A percentile compares a stretch with the other conserved stretches of the same genome.
These are phyloP conservation scores for Vanderwaltozyma tropicalis DNA, from an alignment of 805 yeast species.

Conservation along the genomic window DNA sequence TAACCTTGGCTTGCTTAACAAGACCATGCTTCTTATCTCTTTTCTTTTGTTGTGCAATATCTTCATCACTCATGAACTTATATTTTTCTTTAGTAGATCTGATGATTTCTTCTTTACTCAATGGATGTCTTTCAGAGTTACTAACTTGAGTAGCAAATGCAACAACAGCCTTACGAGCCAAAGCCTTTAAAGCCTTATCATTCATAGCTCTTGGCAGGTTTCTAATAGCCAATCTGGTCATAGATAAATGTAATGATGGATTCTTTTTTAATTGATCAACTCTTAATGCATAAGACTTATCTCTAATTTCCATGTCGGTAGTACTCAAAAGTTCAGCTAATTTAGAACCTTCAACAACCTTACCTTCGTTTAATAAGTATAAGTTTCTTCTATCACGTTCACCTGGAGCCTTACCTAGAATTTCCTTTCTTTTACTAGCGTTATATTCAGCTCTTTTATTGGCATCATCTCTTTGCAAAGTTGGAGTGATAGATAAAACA, in stretches of 20 bases:
- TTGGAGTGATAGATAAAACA: constrained; percentile 68
- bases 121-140: constrained; percentile 62
- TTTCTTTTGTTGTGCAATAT: constrained; percentile 33
- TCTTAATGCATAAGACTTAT: constrained; percentile 74
- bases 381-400: constrained; percentile 78
- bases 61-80: constrained; percentile 31
- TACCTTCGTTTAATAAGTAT: constrained; percentile 86
- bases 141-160: constrained; percentile 86
- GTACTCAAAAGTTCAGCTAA: constrained; percentile 58
- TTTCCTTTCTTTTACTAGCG: constrained; percentile 60
- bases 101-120: constrained; percentile 77
- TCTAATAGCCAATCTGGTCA: constrained; percentile 90
- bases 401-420: constrained; percentile 68
- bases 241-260: constrained; percentile 83
- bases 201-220: constrained; percentile 90
- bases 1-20: constrained; percentile 85
- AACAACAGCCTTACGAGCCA: constrained; percentile 91
- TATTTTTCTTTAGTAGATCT: constrained; percentile 67
- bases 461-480: constrained; percentile 84
- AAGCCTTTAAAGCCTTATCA: constrained; percentile 76
- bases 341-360: constrained; percentile 71
- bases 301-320: constrained; percentile 78
- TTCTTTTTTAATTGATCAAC: constrained; percentile 84
- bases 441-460: constrained; percentile 60
- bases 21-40: constrained; percentile 76